Percentiles rank a stretch among this genome's conserved stretches.
Evolutionary conservation across 106 monocot species (phyloP).

Genomic region (Acanthochlamys bracteata): DNA sequence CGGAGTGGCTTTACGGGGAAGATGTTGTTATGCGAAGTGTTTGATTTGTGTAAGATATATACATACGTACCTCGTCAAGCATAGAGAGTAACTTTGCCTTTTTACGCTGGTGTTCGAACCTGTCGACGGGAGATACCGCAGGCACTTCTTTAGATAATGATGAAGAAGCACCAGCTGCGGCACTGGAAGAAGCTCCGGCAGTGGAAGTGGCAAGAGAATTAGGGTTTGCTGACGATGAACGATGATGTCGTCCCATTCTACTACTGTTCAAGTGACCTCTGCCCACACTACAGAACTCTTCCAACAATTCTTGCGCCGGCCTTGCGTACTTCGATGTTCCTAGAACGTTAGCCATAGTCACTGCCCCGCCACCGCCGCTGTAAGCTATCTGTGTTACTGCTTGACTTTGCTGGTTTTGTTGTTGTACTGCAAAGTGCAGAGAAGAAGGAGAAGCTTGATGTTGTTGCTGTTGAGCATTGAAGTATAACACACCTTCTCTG

Average conservation of each 20-base stretch:
- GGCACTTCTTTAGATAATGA: conserved; percentile 42
- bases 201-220: conserved; percentile 32
- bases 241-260: conserved; percentile 12
- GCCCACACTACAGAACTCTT: conserved; percentile 93
- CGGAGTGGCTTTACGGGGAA: not conserved
- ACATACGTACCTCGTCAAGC: conserved; percentile 86
- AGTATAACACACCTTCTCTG: conserved; percentile 53
- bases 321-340: conserved; percentile 75
- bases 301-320: conserved; percentile 82
- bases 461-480: conserved; percentile 24
- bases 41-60: not conserved
- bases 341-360: conserved; percentile 37
- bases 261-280: conserved; percentile 41
- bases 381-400: conserved; percentile 30
- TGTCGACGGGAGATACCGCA: conserved; percentile 60
- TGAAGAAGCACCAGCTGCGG: conserved; percentile 21
- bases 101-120: conserved; percentile 92
- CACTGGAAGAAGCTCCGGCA: conserved; percentile 17
- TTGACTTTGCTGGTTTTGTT: not conserved
- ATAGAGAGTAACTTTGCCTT: conserved; percentile 91
- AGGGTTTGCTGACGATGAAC: not conserved
- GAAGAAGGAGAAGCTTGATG: not conserved
- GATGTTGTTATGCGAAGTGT: not conserved
- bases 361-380: conserved; percentile 28
- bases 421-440: conserved; percentile 9